Evolutionary conservation across 345 rosid species (phyloP).

Genomic region (Hypericum androsaemum): DNA sequence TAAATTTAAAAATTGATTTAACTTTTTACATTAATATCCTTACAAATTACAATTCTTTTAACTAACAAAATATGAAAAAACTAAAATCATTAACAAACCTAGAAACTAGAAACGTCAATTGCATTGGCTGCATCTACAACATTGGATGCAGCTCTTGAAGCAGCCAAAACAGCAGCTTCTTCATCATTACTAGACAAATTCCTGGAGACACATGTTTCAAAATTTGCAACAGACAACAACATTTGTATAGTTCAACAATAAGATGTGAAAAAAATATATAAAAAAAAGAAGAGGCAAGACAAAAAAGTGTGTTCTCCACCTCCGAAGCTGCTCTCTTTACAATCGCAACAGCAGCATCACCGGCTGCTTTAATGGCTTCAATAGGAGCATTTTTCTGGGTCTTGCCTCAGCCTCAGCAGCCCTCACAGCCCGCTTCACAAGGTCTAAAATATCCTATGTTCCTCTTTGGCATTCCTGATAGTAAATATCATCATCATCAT

Average conservation of each 20-base stretch:
- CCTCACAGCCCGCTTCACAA: constrained; percentile 72
- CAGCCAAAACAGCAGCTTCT: constrained; percentile 87
- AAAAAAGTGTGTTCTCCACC: constrained; percentile 30
- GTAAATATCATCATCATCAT: constrained; percentile 62
- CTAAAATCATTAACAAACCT: constrained; percentile 37
- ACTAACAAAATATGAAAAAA: constrained; percentile 1
- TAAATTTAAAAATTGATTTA: too few species aligned
- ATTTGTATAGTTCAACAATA: neutral
- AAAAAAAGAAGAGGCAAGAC: neutral
- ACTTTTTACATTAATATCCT: too few species aligned
- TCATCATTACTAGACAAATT: constrained; percentile 54
- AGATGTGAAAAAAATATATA: neutral
- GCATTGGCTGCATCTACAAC: constrained; percentile 84
- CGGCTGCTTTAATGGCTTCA: constrained; percentile 88
- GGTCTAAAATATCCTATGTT: constrained; percentile 57
- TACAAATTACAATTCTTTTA: too few species aligned
- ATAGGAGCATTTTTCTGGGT: constrained; percentile 68
- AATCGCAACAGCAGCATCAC: constrained; percentile 91
- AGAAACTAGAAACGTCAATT: constrained; percentile 60
- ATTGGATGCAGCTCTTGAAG: constrained; percentile 78
- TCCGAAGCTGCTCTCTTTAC: constrained; percentile 88
- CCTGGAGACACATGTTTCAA: constrained; percentile 31
- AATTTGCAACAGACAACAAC: neutral
- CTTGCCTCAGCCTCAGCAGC: constrained; percentile 97
- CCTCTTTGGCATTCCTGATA: constrained; percentile 74